Evolutionary conservation across 306 rosid genomes (phyloP).

Genomic region (Prinsepia uniflora): DNA sequence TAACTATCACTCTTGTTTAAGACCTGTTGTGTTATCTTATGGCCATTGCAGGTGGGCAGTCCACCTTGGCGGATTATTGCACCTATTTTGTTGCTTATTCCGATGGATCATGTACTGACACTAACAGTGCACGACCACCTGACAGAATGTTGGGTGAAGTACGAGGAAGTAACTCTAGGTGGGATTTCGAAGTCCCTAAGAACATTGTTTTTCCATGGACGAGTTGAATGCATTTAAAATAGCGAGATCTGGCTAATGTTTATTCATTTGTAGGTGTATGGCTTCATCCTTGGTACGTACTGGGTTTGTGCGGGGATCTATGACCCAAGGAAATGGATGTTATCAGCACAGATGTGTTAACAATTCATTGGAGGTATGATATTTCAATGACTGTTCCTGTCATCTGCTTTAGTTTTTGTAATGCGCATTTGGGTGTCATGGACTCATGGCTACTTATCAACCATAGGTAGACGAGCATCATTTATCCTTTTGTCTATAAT

Average conservation of each 20-base stretch:
- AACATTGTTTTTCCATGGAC: background rate
- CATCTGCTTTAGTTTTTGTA: conserved; percentile 13
- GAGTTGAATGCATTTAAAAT: conserved; percentile 9
- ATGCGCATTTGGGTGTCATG: background rate
- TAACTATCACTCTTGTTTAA: background rate
- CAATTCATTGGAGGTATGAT: conserved; percentile 69
- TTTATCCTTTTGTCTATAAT: background rate
- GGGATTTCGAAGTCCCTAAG: conserved; percentile 13
- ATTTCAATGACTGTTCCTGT: conserved; percentile 14
- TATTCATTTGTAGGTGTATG: conserved; percentile 68
- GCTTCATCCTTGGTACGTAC: conserved; percentile 89
- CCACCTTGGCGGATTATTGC: conserved; percentile 96
- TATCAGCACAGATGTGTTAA: conserved; percentile 86
- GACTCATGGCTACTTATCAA: background rate
- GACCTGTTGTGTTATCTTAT: conserved; percentile 14
- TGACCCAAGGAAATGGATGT: conserved; percentile 94
- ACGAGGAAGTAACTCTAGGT: conserved; percentile 92
- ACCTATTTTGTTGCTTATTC: conserved; percentile 96
- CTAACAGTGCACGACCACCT: conserved; percentile 87
- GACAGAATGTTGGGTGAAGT: conserved; percentile 99
- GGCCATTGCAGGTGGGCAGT: conserved; percentile 84
- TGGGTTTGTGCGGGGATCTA: conserved; percentile 86
- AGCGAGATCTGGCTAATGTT: conserved; percentile 20
- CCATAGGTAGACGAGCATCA: background rate
- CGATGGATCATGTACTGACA: conserved; percentile 95